These are phyloP conservation scores for Linanthus parryae DNA, from an alignment of 148 eudicot species.

Conservation along the genomic window DNA sequence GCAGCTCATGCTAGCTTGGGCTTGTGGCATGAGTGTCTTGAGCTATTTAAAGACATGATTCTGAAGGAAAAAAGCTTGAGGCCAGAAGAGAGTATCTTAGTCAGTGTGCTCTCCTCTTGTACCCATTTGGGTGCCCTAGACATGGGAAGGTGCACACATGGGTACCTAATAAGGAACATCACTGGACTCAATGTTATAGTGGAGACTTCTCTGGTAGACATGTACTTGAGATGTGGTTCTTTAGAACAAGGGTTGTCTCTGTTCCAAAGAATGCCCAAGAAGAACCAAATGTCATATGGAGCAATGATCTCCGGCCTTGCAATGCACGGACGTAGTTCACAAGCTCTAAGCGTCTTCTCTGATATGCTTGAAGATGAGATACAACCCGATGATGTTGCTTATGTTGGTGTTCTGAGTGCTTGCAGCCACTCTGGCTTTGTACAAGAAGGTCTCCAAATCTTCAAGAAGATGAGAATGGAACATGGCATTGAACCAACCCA, in stretches of 20 bases:
- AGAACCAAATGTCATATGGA: constrained; percentile 53
- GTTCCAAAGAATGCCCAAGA: constrained; percentile 34
- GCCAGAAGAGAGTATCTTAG: constrained; percentile 35
- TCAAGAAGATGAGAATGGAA: constrained; percentile 32
- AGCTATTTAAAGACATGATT: constrained; percentile 38
- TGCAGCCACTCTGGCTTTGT: constrained; percentile 66
- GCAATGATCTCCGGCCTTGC: constrained; percentile 73
- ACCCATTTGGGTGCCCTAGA: constrained; percentile 56
- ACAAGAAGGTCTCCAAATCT: constrained; percentile 33
- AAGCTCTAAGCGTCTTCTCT: constrained; percentile 44
- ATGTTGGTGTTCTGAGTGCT: constrained; percentile 53
- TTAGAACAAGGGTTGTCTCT: constrained; percentile 45
- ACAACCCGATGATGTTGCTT: constrained; percentile 54
- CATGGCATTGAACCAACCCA: constrained; percentile 46
- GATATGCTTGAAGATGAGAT: constrained; percentile 33
- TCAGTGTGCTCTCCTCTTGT: constrained; percentile 52
- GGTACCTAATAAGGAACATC: constrained; percentile 18
- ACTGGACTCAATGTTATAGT: constrained; percentile 9
- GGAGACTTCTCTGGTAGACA: constrained; percentile 54
- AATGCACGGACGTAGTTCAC: constrained; percentile 48
- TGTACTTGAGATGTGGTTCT: constrained; percentile 65
- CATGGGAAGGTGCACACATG: constrained; percentile 58
- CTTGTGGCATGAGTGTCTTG: constrained; percentile 32
- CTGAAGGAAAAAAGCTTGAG: constrained; percentile 22
- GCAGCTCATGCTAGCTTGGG: constrained; percentile 28